Evolutionary conservation across 768 basidiomycete genomes (phyloP).

Genomic region (Kwoniella sp.): DNA sequence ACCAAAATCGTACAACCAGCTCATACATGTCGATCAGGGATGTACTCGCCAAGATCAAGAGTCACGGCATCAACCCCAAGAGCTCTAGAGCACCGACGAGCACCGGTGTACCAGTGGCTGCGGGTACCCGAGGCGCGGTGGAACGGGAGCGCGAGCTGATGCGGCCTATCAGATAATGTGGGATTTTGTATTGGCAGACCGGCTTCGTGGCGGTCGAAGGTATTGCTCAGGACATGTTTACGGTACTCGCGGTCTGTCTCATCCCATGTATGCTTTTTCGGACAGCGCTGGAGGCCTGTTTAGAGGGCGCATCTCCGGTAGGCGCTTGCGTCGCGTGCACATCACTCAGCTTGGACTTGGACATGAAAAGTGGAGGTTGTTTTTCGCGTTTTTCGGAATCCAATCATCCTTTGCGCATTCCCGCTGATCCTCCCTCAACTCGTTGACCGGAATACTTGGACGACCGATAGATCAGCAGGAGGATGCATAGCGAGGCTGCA

Average conservation of each 20-base stretch:
- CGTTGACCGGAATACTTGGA: no score
- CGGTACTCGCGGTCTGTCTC: no score
- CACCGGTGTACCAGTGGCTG: slow-evolving; percentile 6
- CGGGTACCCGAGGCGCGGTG: neutral
- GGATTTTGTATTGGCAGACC: neutral
- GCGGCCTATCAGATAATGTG: slow-evolving; percentile 14
- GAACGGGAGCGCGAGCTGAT: slow-evolving; percentile 17
- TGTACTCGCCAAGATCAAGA: slow-evolving; percentile 22
- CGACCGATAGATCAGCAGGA: no score
- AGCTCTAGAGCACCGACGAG: neutral
- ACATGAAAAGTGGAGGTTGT: slow-evolving; percentile 14
- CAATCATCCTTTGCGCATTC: no score
- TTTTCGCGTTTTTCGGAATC: no score
- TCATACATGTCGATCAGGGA: slow-evolving; percentile 7
- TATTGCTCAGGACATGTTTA: neutral
- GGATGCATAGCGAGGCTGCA: no score
- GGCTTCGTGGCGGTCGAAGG: neutral
- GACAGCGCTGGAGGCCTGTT: no score
- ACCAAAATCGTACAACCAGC: neutral
- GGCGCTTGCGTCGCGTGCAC: no score
- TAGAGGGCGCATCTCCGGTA: no score
- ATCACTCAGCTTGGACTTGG: neutral
- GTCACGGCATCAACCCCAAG: slow-evolving; percentile 5
- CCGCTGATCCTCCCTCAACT: no score
- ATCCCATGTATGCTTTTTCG: no score